These are phyloP conservation scores for Lithohypha guttulata DNA, from an alignment of 2,329 filamentous ascomycete genomes.

Conservation along the genomic window DNA sequence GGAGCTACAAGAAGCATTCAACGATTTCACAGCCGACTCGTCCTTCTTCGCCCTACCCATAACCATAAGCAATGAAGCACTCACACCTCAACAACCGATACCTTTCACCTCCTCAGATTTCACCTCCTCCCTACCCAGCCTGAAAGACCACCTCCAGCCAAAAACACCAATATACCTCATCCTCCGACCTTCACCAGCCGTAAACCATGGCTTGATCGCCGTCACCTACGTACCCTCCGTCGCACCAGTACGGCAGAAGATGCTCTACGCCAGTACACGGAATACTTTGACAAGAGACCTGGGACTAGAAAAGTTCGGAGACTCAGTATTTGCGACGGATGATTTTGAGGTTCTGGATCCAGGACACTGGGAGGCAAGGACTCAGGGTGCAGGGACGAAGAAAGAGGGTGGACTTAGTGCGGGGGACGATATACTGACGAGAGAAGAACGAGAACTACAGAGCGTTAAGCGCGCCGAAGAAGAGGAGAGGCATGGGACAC, in stretches of 20 bases:
- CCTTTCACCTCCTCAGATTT: conserved; percentile 36
- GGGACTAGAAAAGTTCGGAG: conserved; percentile 49
- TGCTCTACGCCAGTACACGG: conserved; percentile 54
- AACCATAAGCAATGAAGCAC: conserved; percentile 35
- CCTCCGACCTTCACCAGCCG: conserved; percentile 34
- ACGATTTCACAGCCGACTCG: conserved; percentile 30
- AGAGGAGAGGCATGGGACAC: conserved; percentile 44
- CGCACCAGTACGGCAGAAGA: conserved; percentile 54
- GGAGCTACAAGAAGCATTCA: conserved; percentile 38
- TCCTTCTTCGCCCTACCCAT: conserved; percentile 37
- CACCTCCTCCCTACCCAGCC: conserved; percentile 39
- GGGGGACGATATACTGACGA: conserved; percentile 45
- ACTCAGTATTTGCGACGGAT: conserved; percentile 49
- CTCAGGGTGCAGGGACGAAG: conserved; percentile 22
- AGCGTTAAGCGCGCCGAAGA: conserved; percentile 50
- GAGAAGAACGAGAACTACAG: conserved; percentile 48
- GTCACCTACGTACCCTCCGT: conserved; percentile 54
- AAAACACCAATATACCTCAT: conserved; percentile 51
- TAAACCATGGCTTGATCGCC: conserved; percentile 36
- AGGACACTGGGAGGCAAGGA: conserved; percentile 44
- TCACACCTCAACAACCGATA: conserved; percentile 32
- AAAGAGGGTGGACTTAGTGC: conserved; percentile 20
- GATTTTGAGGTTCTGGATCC: conserved; percentile 45
- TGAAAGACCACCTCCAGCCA: conserved; percentile 43
- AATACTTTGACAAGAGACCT: conserved; percentile 50